Base-by-base conservation (phyloP, 2,329 filamentous ascomycete species). In the Dothiorella sarmentorum region DNA sequence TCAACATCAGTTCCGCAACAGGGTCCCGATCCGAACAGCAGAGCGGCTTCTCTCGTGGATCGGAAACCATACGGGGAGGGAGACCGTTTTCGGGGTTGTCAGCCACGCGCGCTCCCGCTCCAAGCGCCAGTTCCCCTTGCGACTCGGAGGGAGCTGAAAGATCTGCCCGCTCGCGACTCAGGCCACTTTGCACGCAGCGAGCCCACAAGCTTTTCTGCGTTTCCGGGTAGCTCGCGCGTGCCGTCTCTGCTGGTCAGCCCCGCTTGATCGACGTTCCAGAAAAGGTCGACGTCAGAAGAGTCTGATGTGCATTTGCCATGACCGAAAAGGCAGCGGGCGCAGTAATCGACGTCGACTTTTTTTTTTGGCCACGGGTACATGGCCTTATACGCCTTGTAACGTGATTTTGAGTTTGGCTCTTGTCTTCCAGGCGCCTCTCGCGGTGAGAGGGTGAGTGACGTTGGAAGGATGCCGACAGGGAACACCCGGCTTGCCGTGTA, bases 121-220 rank as follows among this genome's bases (percentile, higher is more conserved):
- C 43, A 45, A 45, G 43, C 43, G 43, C 43, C 20, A 29, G 43
- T 11, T 26, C 17, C 26, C n/a, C n/a, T n/a, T n/a, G 42, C 42
- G 24, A 15, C 11, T 31, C 27, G 27, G 7, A 31, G 27, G 27
- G 7, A 11, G 27, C 27, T 22, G 49, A 24, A 53, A 33, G 49
- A 40, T 40, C 49, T 53, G 35, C 49, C 49, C 49, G 49, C 49
- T 29, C 20, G 49, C 49, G 49, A 53, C 49, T 53, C 49, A 53
- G 49, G 35, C 22, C 24, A 4, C 33, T 33, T 24, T 24, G 33
- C 47, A 38, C 20, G 18, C 47, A 38, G 22, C 47, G 27, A 27
- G 22, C 33, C 35, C 35, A 40, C 49, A 53, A 53, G 49, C 49
- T 53, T 53, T 52, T 27, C 17, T 18, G 49, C 20, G 49, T 37